Evolutionary conservation across 2,329 filamentous ascomycete species (phyloP).

Genomic region (Neofusicoccum cordaticola): DNA sequence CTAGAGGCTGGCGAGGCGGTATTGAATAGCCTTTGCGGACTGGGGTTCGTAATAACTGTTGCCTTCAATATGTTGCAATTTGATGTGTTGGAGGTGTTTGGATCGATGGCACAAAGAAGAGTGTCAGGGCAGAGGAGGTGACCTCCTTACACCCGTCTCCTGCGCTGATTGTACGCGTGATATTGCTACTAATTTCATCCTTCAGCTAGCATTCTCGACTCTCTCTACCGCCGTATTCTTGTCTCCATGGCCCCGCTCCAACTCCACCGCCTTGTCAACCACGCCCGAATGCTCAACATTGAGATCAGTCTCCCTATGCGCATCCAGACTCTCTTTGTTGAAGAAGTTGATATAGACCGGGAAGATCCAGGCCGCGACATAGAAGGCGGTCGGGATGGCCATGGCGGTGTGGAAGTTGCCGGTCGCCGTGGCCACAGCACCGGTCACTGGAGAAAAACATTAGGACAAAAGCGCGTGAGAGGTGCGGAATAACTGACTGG

Average conservation of each 20-base stretch:
- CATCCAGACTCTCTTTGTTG: conserved; percentile 18
- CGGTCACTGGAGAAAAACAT: conserved; percentile 13
- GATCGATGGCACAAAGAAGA: no score
- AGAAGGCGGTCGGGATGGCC: conserved; percentile 22
- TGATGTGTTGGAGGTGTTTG: no score
- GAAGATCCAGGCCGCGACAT: conserved; percentile 21
- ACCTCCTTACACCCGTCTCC: no score
- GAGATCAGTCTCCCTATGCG: conserved; percentile 16
- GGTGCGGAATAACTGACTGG: conserved; percentile 17
- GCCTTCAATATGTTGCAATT: no score
- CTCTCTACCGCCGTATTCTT: no score
- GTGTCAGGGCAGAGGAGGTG: no score
- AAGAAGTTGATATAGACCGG: conserved; percentile 21
- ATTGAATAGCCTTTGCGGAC: no score
- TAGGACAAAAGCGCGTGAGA: background rate
- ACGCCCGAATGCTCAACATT: conserved; percentile 7
- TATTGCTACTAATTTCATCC: no score
- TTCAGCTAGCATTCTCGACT: no score
- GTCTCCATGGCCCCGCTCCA: background rate
- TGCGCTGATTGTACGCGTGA: no score
- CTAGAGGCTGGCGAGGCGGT: no score
- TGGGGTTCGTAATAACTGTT: no score
- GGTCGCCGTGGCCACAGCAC: conserved; percentile 19
- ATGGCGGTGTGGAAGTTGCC: conserved; percentile 22
- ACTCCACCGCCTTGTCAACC: background rate